Evolutionary conservation across 148 eudicot genomes (phyloP), one percentile per base, ranked within the genome.

Genomic region (Polygonum aviculare): DNA sequence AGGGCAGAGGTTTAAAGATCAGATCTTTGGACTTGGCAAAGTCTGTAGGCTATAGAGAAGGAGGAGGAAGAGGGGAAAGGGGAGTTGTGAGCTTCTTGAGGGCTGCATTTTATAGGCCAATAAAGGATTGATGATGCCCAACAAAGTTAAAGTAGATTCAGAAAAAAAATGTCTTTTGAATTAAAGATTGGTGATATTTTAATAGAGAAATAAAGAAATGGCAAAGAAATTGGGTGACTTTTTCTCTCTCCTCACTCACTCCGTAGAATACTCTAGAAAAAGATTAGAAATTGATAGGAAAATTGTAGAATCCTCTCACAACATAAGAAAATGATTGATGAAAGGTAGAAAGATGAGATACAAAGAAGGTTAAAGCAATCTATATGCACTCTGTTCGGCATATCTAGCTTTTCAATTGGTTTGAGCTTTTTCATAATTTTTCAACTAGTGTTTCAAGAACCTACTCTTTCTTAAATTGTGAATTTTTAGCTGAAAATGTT

Each of bases 21-120:
- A 7, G 74, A 70, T 18, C 48, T 18, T 45, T 19, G n/a, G 22
- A 74, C 74, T 15, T 11, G 16, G n/a, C 11, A 45, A 70, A 70
- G 26, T 51, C n/a, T 70, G 40, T 38, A 38, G 75, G 50, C 47
- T 44, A 44, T 44, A 44, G 77, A 26, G 54, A n/a, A 4, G 72
- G 39, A 76, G n/a, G 65, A 48, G 77, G 50, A 77, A 59, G 63
- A 67, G 83, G 77, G 76, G 77, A 31, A 82, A 75, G 79, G 83
- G 77, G 84, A 74, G 67, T 78, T 85, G 35, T 21, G 79, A 39
- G 69, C 72, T 14, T 67, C 9, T 36, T 67, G n/a, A 9, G 41
- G 18, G 7, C 21, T 15, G 72, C 72, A 67, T 5, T 67, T 35
- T 67, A 67, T 67, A 67, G 72, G 40, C 72, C 5, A 67, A 67